Percentiles rank a stretch among this genome's conserved stretches.
These are phyloP conservation scores for Annulohypoxylon stygium DNA, from an alignment of 495 filamentous ascomycete genomes.

Conservation along the genomic window DNA sequence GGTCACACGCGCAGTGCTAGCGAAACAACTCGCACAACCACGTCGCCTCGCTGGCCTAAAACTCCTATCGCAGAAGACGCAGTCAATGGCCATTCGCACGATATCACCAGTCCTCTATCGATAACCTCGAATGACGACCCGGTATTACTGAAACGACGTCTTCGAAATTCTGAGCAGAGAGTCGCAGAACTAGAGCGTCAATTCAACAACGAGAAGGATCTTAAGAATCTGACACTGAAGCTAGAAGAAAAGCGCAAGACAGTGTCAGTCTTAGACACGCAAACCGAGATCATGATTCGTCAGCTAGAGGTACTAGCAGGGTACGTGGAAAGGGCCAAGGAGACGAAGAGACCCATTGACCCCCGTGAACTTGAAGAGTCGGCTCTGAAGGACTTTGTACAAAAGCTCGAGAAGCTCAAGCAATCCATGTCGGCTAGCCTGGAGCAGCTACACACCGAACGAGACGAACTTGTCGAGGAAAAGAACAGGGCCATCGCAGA, in stretches of 20 bases:
- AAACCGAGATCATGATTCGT: slow-evolving; percentile 93
- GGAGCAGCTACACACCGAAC: slow-evolving; percentile 84
- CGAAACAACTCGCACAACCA: slow-evolving; percentile 67
- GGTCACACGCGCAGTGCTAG: slow-evolving; percentile 68
- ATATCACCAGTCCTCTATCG: slow-evolving; percentile 81
- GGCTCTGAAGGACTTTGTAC: slow-evolving; percentile 88
- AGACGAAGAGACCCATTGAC: slow-evolving; percentile 80
- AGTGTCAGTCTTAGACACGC: slow-evolving; percentile 93
- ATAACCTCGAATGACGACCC: slow-evolving; percentile 77
- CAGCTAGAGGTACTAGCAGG: slow-evolving; percentile 86
- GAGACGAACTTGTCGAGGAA: slow-evolving; percentile 85
- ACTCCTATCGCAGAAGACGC: slow-evolving; percentile 78
- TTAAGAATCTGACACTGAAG: slow-evolving; percentile 87
- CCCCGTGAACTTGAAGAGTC: slow-evolving; percentile 82
- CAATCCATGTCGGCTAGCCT: slow-evolving; percentile 80
- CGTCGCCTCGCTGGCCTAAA: slow-evolving; percentile 75
- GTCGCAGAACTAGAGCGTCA: slow-evolving; percentile 85
- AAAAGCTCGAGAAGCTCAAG: slow-evolving; percentile 87
- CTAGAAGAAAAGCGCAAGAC: slow-evolving; percentile 94
- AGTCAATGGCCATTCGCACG: slow-evolving; percentile 61
- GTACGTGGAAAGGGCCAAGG: slow-evolving; percentile 73
- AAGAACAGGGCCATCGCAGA: slow-evolving; percentile 80
- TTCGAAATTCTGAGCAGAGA: slow-evolving; percentile 83
- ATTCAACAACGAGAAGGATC: slow-evolving; percentile 77
- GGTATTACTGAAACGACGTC: slow-evolving; percentile 77